These are phyloP conservation scores for Santalum album DNA, from an alignment of 164 flowering plant species.

Conservation along the genomic window DNA sequence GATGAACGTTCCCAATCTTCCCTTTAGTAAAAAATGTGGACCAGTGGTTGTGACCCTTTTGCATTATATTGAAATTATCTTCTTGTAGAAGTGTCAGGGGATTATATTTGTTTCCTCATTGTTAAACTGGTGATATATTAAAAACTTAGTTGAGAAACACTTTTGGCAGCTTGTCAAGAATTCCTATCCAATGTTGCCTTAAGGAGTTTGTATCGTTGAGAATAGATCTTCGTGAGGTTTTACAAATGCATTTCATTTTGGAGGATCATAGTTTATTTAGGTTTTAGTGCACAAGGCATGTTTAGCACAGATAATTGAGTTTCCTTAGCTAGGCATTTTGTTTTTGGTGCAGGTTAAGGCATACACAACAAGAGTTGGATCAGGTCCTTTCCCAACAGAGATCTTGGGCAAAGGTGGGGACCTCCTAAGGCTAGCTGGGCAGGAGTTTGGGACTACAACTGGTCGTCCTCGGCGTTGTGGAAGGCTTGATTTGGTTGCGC, in stretches of 20 bases:
- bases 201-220: no score
- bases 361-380: conserved; percentile 92
- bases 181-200: no score
- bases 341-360: conserved; percentile 80
- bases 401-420: conserved; percentile 73
- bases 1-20: background rate
- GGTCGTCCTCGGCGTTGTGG: conserved; percentile 99
- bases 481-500: conserved; percentile 89
- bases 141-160: background rate
- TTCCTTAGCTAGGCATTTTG: background rate
- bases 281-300: no score
- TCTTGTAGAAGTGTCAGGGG: no score
- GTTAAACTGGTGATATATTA: background rate
- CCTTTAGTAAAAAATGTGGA: background rate
- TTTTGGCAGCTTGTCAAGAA: no score
- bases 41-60: background rate
- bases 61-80: no score
- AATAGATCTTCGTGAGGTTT: background rate
- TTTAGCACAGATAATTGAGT: no score
- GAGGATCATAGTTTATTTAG: no score
- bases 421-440: conserved; percentile 72
- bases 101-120: no score
- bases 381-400: conserved; percentile 97
- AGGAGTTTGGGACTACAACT: conserved; percentile 96
- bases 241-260: background rate